Evolutionary conservation across 768 basidiomycete genomes (phyloP).

Genomic region (Kwoniella shandongensis): DNA sequence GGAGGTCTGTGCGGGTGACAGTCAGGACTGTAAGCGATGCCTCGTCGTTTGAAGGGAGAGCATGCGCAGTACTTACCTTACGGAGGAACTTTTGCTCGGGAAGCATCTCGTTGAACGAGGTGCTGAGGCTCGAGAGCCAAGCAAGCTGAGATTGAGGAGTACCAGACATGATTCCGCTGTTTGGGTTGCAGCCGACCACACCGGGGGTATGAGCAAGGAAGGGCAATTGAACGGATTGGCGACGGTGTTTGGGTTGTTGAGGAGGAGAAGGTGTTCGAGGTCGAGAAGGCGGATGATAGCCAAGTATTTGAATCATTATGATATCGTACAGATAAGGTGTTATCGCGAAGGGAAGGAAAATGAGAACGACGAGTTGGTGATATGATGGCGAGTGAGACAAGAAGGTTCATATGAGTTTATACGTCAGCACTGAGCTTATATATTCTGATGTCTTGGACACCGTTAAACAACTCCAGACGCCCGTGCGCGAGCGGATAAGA

Average conservation of each 20-base stretch:
- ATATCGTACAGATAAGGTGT: not conserved
- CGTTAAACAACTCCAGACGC: too few relatives aligned
- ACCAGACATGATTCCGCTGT: slow-evolving; percentile 27
- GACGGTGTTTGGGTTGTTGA: slow-evolving; percentile 5
- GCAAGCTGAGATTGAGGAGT: slow-evolving; percentile 66
- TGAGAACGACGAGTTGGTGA: too few relatives aligned
- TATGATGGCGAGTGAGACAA: too few relatives aligned
- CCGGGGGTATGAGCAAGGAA: not conserved
- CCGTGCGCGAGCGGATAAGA: too few relatives aligned
- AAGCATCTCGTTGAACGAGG: slow-evolving; percentile 68
- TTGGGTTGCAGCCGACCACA: not conserved
- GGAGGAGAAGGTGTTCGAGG: slow-evolving; percentile 10
- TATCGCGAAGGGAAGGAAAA: too few relatives aligned
- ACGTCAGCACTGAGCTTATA: too few relatives aligned
- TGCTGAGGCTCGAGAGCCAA: slow-evolving; percentile 83
- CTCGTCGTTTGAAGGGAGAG: not conserved
- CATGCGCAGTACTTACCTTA: slow-evolving; percentile 67
- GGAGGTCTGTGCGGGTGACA: slow-evolving; percentile 64
- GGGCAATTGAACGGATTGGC: not conserved
- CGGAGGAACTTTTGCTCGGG: slow-evolving; percentile 81
- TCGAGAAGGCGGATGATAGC: slow-evolving; percentile 23
- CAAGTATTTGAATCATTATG: not conserved
- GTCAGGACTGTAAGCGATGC: slow-evolving; percentile 9
- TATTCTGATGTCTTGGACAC: too few relatives aligned
- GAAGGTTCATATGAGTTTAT: too few relatives aligned